A percentile compares a stretch with the other conserved stretches of the same genome.
Evolutionary conservation across 2,329 filamentous ascomycete genomes (phyloP).

Genomic region (Aspergillus sp.): DNA sequence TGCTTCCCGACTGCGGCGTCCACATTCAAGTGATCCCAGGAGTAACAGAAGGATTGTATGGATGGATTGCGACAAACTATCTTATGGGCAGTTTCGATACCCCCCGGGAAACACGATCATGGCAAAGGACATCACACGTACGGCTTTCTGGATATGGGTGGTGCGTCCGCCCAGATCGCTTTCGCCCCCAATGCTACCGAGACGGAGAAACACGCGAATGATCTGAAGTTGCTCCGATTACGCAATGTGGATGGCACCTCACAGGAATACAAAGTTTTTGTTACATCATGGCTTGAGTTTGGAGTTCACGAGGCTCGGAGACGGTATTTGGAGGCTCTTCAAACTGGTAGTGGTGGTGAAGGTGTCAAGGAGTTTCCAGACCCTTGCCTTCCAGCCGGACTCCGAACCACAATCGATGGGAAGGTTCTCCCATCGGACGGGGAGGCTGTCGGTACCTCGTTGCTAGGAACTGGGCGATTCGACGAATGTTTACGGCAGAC

Average conservation of each 20-base stretch:
- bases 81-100: slow-evolving; percentile 84
- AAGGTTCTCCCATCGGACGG: slow-evolving; percentile 44
- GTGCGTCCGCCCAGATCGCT: slow-evolving; percentile 94
- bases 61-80: slow-evolving; percentile 97
- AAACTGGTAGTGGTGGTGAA: slow-evolving; percentile 59
- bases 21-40: slow-evolving; percentile 94
- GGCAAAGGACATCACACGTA: slow-evolving; percentile 91
- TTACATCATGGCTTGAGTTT: slow-evolving; percentile 94
- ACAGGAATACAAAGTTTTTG: slow-evolving; percentile 84
- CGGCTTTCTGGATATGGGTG: slow-evolving; percentile 97
- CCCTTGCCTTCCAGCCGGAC: slow-evolving; percentile 78
- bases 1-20: slow-evolving; percentile 79
- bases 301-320: slow-evolving; percentile 90
- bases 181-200: slow-evolving; percentile 94
- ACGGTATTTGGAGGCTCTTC: slow-evolving; percentile 74
- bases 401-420: slow-evolving; percentile 71
- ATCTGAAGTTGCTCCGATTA: slow-evolving; percentile 80
- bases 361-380: slow-evolving; percentile 70
- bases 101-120: slow-evolving; percentile 66
- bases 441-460: slow-evolving; percentile 38
- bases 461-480: slow-evolving; percentile 83
- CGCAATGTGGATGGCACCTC: slow-evolving; percentile 74
- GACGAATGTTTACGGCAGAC: slow-evolving; percentile 77
- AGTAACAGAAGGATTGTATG: slow-evolving; percentile 92
- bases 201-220: slow-evolving; percentile 79